Base-by-base conservation (phyloP, 2,329 filamentous ascomycete species). In the Fusarium sp. region DNA sequence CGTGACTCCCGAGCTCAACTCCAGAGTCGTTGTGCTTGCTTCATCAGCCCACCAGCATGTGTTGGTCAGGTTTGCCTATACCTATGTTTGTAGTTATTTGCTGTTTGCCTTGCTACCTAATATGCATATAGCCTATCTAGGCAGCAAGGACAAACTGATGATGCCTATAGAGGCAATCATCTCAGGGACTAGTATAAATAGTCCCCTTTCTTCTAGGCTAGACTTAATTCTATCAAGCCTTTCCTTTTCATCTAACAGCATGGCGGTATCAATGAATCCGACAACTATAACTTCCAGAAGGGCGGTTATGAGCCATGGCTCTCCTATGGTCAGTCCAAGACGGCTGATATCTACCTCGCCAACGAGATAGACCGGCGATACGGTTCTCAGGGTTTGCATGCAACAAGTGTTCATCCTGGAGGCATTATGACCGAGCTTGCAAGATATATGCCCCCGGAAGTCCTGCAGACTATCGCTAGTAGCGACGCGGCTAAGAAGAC, bases 331-430 rank as follows among this genome's bases (percentile, higher is more conserved):
- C 84, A 87, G 70, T 81, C 82, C 56, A 90, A 90, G 72, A 82
- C 83, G 1, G 87, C 88, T 18, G 88, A 86, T 65, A 82, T 89
- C 24, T 86, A 83, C 70, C 84, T 86, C 59, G 84, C 87, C 8
- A 87, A 85, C 66, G 82, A 88, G 63, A 82, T 89, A 32, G 87
- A 89, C 38, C 82, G 87, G 3, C 82, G 82, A 1, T 89, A 87
- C 70, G 85, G 84, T 5, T 32, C 76, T 1, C 74, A 79, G 8
- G 83, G 85, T 15, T 69, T 90, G 0, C 86, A 87, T 59, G 86
- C 82, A 0, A 73, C 69, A 56, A 77, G 73, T n/a, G 63, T 79
- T 11, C 84, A 88, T 62, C 88, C 87, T 0, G 87, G 88, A 14
- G 80, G 82, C 8, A 87, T 89, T 72, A 26, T 55, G 22, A 77